Evolutionary conservation across 768 basidiomycete genomes (phyloP).

Genomic region (Russula virescens): DNA sequence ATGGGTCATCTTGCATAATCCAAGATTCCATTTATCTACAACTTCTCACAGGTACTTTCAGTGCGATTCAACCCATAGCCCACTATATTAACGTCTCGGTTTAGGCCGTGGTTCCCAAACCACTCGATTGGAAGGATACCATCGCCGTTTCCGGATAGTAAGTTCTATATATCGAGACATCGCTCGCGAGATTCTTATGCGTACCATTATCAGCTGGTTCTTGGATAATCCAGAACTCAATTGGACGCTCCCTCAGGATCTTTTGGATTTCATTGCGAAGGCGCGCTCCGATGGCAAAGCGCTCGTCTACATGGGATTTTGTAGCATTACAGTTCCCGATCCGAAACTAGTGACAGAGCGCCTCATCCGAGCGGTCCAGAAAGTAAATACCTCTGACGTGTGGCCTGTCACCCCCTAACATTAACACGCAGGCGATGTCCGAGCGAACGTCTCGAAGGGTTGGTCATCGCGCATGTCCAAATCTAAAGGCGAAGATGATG

Average conservation of each 20-base stretch:
- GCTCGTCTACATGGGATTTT: slow-evolving; percentile 68
- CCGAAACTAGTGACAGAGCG: slow-evolving; percentile 48
- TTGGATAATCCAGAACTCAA: slow-evolving; percentile 54
- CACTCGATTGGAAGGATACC: slow-evolving; percentile 63
- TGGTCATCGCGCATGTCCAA: slow-evolving; percentile 57
- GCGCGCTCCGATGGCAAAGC: slow-evolving; percentile 51
- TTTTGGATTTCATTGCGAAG: slow-evolving; percentile 50
- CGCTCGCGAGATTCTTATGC: slow-evolving; percentile 3
- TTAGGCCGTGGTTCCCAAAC: slow-evolving; percentile 57
- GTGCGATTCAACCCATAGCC: not conserved
- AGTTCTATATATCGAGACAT: slow-evolving; percentile 5
- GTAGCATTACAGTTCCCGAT: slow-evolving; percentile 60
- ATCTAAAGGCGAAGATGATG: slow-evolving; percentile 34
- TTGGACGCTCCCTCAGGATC: slow-evolving; percentile 48
- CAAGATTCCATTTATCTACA: slow-evolving; percentile 61
- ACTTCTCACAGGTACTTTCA: slow-evolving; percentile 48
- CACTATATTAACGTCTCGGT: slow-evolving; percentile 1
- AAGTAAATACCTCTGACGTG: slow-evolving; percentile 35
- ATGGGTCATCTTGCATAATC: slow-evolving; percentile 54
- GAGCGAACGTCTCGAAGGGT: slow-evolving; percentile 63
- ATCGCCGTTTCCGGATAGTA: slow-evolving; percentile 53
- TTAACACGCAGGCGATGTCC: slow-evolving; percentile 43
- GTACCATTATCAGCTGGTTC: slow-evolving; percentile 47
- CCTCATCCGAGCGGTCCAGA: slow-evolving; percentile 55
- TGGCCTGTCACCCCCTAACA: not conserved